phyloP scores from a whole-genome alignment of 345 rosid species.

The Hibiscus trionum region DNA sequence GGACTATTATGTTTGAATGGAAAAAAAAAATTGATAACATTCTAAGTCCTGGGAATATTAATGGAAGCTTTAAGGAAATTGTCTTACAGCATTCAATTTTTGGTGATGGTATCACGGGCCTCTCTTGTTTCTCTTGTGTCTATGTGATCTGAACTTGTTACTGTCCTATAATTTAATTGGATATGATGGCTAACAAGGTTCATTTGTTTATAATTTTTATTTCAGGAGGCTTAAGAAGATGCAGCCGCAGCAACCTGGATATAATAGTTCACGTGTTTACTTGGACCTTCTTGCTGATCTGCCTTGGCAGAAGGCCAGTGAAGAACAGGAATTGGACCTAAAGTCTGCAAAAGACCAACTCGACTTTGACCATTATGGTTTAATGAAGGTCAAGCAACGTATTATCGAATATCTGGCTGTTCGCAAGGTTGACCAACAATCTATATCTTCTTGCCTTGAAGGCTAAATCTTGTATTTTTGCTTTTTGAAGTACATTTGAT shows the following conservation, averaged over 20 bases:
- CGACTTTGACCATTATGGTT: conserved; percentile 90
- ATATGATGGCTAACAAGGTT: not conserved
- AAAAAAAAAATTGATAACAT: not conserved
- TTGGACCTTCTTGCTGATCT: conserved; percentile 97
- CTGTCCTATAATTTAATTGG: not conserved
- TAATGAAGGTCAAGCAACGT: conserved; percentile 88
- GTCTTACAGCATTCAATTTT: not conserved
- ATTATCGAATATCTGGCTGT: conserved; percentile 97
- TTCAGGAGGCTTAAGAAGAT: conserved; percentile 93
- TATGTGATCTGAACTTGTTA: not conserved
- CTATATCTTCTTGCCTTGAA: conserved; percentile 12
- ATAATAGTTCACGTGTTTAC: conserved; percentile 91
- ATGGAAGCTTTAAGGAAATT: not conserved
- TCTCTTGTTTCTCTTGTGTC: not conserved
- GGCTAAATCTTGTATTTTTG: conserved; percentile 6
- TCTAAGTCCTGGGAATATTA: not conserved
- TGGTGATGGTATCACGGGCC: not conserved
- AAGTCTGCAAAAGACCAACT: conserved; percentile 90
- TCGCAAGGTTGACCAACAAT: conserved; percentile 60
- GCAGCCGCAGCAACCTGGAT: conserved; percentile 99
- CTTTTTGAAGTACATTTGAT: conserved; percentile 18
- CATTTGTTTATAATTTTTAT: conserved; percentile 3
- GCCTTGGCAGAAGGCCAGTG: conserved; percentile 91
- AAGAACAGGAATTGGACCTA: conserved; percentile 77
- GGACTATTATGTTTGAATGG: not conserved